These are phyloP conservation scores for Gilbertella persicaria DNA, from an alignment of 371 early-diverging fungal genomes.

Conservation along the genomic window DNA sequence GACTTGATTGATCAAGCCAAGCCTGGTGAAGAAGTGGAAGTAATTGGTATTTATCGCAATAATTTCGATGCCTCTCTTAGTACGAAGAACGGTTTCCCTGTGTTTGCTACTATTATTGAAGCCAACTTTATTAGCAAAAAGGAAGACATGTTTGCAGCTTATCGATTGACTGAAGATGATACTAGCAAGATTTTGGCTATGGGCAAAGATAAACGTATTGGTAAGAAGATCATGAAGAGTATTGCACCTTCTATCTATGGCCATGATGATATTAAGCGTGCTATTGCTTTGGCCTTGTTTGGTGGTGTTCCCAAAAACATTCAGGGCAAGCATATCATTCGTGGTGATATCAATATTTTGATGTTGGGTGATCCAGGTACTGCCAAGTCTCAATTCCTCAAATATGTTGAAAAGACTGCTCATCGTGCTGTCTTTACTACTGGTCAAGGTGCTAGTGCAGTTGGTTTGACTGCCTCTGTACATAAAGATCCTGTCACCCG, in stretches of 20 bases:
- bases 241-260: slow-evolving; percentile 99
- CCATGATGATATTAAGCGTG: slow-evolving; percentile 97
- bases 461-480: slow-evolving; percentile 99
- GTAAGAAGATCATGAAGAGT: slow-evolving; percentile 88
- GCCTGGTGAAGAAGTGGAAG: slow-evolving; percentile 98
- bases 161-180: slow-evolving; percentile 92
- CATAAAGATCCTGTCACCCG: slow-evolving; percentile 95
- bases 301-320: slow-evolving; percentile 97
- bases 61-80: slow-evolving; percentile 92
- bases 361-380: slow-evolving; percentile 99
- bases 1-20: slow-evolving; percentile 98
- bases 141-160: slow-evolving; percentile 85
- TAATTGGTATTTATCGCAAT: slow-evolving; percentile 98
- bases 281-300: slow-evolving; percentile 95
- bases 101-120: slow-evolving; percentile 96
- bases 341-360: slow-evolving; percentile 99
- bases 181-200: slow-evolving; percentile 80
- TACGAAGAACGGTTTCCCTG: slow-evolving; percentile 96
- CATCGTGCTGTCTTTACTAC: slow-evolving; percentile 98
- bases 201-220: slow-evolving; percentile 80
- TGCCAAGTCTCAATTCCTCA: slow-evolving; percentile 99
- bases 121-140: slow-evolving; percentile 91
- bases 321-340: slow-evolving; percentile 88
- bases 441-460: slow-evolving; percentile 99
- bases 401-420: slow-evolving; percentile 95